Percentiles rank a stretch among this genome's conserved stretches.
Evolutionary conservation across 345 rosid species (phyloP).

Genomic region (Camelina neglecta): DNA sequence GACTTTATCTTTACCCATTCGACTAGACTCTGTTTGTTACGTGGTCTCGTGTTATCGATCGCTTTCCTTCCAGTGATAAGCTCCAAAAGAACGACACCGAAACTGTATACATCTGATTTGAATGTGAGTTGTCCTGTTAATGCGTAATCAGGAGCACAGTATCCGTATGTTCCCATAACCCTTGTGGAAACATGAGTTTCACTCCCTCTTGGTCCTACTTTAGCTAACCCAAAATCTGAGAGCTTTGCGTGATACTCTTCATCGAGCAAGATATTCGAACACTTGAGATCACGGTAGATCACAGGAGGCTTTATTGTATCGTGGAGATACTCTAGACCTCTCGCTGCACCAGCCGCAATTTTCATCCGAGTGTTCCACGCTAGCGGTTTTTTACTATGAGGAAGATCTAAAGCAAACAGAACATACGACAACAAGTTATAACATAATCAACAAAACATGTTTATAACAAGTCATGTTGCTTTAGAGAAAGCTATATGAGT

Average conservation of each 20-base stretch:
- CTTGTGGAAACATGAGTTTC: conserved; percentile 89
- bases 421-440: not conserved
- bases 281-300: conserved; percentile 84
- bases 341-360: conserved; percentile 85
- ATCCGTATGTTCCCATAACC: conserved; percentile 94
- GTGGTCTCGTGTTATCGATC: conserved; percentile 52
- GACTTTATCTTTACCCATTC: conserved; percentile 65
- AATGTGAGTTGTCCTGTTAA: conserved; percentile 81
- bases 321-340: conserved; percentile 83
- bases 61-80: conserved; percentile 86
- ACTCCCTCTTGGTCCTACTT: conserved; percentile 87
- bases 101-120: conserved; percentile 86
- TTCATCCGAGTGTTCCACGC: conserved; percentile 77
- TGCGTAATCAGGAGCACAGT: conserved; percentile 59
- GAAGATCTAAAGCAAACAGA: conserved; percentile 53
- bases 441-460: not conserved
- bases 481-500: not conserved
- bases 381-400: conserved; percentile 49
- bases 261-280: conserved; percentile 76
- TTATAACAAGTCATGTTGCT: not conserved
- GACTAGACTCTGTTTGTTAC: conserved; percentile 64
- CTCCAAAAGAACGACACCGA: conserved; percentile 86
- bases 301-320: conserved; percentile 70
- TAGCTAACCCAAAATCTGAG: conserved; percentile 82
- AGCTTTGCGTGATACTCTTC: conserved; percentile 53